Conservation (phyloP, 441 rosid species). For the Croton setiger region DNA sequence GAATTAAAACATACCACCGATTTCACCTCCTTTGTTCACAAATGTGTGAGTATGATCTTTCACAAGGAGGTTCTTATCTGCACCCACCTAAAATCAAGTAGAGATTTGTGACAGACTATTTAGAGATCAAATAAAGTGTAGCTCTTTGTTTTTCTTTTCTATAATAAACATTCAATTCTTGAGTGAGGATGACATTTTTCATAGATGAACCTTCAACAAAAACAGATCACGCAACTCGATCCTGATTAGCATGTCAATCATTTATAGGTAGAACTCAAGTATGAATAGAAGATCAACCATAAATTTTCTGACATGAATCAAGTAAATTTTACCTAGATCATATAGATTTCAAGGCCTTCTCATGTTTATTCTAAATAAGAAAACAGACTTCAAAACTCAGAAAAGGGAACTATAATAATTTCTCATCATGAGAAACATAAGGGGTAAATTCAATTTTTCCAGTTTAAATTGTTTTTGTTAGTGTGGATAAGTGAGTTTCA, state of each 20-base stretch:
- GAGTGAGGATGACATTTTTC: background rate
- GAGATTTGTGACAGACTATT: slow-evolving; percentile 18
- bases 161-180: background rate
- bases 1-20: slow-evolving; percentile 61
- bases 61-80: slow-evolving; percentile 83
- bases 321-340: background rate
- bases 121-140: slow-evolving; percentile 19
- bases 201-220: background rate
- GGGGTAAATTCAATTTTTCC: slow-evolving; percentile 1
- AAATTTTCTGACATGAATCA: background rate
- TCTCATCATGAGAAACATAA: background rate
- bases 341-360: background rate
- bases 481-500: background rate
- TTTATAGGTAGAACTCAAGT: background rate
- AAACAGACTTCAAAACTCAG: background rate
- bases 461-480: background rate
- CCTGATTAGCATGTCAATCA: background rate
- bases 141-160: slow-evolving; percentile 3
- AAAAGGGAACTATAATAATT: background rate
- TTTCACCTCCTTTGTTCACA: slow-evolving; percentile 79
- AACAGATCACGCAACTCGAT: background rate
- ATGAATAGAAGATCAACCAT: background rate
- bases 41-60: slow-evolving; percentile 98
- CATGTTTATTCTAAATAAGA: background rate
- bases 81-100: slow-evolving; percentile 62